phyloP scores from a whole-genome alignment of 2,329 filamentous ascomycete genomes.

The Colletotrichum paranaense region DNA sequence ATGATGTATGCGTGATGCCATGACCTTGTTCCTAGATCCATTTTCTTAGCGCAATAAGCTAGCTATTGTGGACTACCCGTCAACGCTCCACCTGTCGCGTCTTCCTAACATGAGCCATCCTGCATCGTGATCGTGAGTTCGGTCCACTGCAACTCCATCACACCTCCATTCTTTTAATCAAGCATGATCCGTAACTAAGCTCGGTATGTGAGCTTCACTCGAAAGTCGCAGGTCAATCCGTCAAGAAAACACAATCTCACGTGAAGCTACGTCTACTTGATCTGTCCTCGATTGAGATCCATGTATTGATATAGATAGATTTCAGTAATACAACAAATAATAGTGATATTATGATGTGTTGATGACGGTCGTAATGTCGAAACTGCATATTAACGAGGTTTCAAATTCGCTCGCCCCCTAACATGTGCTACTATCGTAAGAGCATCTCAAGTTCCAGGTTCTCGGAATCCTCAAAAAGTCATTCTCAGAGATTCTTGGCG shows the following conservation, averaged over 20 bases:
- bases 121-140: background rate
- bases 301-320: too few relatives aligned
- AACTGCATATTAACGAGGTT: too few relatives aligned
- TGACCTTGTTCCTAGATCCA: background rate
- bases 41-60: background rate
- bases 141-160: background rate
- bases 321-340: too few relatives aligned
- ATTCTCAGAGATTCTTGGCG: background rate
- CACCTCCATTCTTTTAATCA: background rate
- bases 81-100: background rate
- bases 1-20: slow-evolving; percentile 7
- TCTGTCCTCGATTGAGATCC: too few relatives aligned
- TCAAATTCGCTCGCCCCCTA: too few relatives aligned
- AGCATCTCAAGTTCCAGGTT: background rate
- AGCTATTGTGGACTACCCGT: background rate
- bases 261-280: too few relatives aligned
- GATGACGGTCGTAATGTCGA: too few relatives aligned
- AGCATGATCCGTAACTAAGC: background rate
- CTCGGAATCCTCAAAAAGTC: background rate
- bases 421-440: too few relatives aligned
- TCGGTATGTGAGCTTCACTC: background rate
- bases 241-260: too few relatives aligned
- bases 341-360: too few relatives aligned
- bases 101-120: background rate
- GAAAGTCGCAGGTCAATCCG: background rate